Percentiles rank a stretch among this genome's conserved stretches.
These are phyloP conservation scores for Macadamia integrifolia DNA, from an alignment of 164 flowering plant genomes.

Conservation along the genomic window DNA sequence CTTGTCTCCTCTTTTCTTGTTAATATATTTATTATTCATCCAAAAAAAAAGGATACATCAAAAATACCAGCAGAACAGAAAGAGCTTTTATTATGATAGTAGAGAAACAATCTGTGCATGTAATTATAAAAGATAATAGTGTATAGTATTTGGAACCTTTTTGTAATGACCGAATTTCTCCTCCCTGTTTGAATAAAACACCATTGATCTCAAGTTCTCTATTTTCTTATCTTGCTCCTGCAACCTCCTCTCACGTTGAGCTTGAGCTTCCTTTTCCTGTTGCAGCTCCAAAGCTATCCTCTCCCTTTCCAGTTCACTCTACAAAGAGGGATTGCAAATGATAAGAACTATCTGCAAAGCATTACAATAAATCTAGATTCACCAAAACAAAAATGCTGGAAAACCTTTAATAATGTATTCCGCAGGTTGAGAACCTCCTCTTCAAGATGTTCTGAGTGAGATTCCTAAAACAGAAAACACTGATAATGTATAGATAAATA, in stretches of 20 bases:
- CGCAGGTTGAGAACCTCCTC: constrained; percentile 84
- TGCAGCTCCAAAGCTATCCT: constrained; percentile 88
- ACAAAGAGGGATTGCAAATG: constrained; percentile 4
- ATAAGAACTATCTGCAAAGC: background rate
- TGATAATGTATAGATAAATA: background rate
- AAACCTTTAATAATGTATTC: constrained; percentile 82
- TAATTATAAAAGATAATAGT: background rate
- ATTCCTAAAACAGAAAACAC: constrained; percentile 42
- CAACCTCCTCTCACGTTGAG: constrained; percentile 66
- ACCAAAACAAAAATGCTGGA: background rate
- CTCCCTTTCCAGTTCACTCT: constrained; percentile 96
- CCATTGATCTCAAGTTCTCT: constrained; percentile 85
- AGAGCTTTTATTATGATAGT: background rate
- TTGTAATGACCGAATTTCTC: constrained; percentile 42
- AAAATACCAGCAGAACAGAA: background rate
- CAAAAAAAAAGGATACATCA: too few species aligned
- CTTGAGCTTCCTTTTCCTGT: constrained; percentile 93
- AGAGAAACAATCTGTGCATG: background rate
- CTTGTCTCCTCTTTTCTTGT: too few species aligned
- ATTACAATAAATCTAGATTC: background rate
- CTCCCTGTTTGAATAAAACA: constrained; percentile 61
- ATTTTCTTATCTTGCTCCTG: constrained; percentile 88
- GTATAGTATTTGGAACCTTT: constrained; percentile 38
- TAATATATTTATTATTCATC: too few species aligned
- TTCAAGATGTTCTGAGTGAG: constrained; percentile 80